Evolutionary conservation across 805 yeast species (phyloP), one percentile per base, ranked within the genome.

Genomic region (Priceomyces medius): DNA sequence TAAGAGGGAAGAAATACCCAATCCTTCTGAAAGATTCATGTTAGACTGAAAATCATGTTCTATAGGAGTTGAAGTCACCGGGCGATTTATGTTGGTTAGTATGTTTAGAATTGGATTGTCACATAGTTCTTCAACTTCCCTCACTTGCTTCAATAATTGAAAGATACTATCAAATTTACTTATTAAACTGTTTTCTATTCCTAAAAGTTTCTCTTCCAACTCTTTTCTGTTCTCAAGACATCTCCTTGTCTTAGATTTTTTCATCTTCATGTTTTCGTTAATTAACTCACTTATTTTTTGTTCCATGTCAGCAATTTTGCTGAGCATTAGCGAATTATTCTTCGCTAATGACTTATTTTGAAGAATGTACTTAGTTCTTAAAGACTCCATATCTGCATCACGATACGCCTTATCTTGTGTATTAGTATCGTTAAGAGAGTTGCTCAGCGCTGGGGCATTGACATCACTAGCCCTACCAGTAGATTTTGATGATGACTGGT

Each of bases 301-400:
- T 55, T 83, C 88, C 55, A 85, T 56, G 20, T 73, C 78, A 3
- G 73, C 58, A 19, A 83, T 64, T 47, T 69, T 76, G 28, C 71
- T 55, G 69, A 74, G 66, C 55, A 83, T 62, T 17, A 68, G 55
- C 2, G 83, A 73, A 54, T 80, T 82, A 37, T 73, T 76, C 46
- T 71, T 77, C 1, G 87, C 87, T 20, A 85, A 59, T n/a, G 75
- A 72, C 40, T 68, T 69, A 58, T 84, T 84, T 51, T 78, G 83
- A n/a, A 54, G 55, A 4, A 56, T 37, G 40, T 66, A 72, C 35
- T 60, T 52, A 60, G 71, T 37, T 47, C 55, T 32, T 51, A 53
- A 42, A 55, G 58, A 8, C 51, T 58, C 41, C 46, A 47, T 10
- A 7, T 41, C 39, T 20, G 18, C 14, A 5, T 26, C 29, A n/a